Evolutionary conservation across 2,329 filamentous ascomycete genomes (phyloP).

Genomic region (Coleophoma crateriformis): DNA sequence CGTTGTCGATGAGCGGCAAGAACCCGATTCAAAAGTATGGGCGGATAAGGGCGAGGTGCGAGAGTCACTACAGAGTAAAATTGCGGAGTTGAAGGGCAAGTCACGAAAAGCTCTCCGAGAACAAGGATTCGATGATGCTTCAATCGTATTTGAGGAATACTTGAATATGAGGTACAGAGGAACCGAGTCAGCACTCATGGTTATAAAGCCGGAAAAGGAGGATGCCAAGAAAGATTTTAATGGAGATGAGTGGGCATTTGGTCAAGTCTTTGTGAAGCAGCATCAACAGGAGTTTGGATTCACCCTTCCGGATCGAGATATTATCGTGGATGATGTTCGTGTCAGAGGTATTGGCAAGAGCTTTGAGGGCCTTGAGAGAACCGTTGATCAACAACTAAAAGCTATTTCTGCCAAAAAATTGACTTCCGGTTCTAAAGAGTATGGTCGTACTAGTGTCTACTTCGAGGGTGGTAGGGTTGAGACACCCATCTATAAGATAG

Average conservation of each 20-base stretch:
- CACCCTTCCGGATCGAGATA: conserved; percentile 76
- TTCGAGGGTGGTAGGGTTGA: conserved; percentile 76
- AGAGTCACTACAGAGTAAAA: conserved; percentile 62
- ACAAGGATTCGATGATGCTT: conserved; percentile 71
- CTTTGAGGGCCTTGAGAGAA: conserved; percentile 72
- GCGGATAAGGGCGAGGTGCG: conserved; percentile 51
- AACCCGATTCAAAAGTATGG: conserved; percentile 63
- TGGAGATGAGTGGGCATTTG: conserved; percentile 76
- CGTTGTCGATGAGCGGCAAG: conserved; percentile 86
- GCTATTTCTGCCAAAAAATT: conserved; percentile 52
- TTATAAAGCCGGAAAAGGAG: conserved; percentile 64
- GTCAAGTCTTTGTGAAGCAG: conserved; percentile 76
- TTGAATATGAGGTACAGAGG: conserved; percentile 90
- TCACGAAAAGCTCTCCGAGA: conserved; percentile 61
- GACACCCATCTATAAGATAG: conserved; percentile 79
- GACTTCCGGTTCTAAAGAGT: conserved; percentile 46
- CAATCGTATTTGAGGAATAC: conserved; percentile 84
- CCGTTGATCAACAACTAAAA: conserved; percentile 77
- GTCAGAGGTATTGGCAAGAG: conserved; percentile 87
- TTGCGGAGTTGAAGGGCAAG: conserved; percentile 74
- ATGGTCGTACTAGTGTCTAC: conserved; percentile 67
- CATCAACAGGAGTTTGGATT: conserved; percentile 94
- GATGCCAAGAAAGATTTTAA: conserved; percentile 53
- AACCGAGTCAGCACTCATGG: conserved; percentile 88
- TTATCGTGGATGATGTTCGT: conserved; percentile 86